Conservation (phyloP, 1,284 basidiomycete genomes). For the Tetrapyrgos nigripes region DNA sequence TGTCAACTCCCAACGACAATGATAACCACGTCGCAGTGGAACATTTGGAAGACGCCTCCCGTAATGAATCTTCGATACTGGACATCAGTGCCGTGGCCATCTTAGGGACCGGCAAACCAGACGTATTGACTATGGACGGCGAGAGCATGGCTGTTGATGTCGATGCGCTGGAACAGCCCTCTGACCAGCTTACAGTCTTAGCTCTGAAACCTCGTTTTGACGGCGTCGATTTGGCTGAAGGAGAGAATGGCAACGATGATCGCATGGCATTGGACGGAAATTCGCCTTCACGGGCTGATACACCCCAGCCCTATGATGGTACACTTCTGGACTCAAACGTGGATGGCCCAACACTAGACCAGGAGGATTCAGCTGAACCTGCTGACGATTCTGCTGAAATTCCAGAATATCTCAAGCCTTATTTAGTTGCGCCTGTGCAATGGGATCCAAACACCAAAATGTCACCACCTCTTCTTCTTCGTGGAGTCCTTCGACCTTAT, state of each 20-base stretch:
- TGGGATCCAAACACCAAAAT: slow-evolving; percentile 68
- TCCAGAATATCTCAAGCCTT: slow-evolving; percentile 68
- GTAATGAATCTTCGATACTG: neutral
- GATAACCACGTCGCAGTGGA: neutral
- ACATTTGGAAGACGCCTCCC: neutral
- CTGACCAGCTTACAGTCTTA: neutral
- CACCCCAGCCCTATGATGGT: neutral
- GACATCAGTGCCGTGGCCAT: too few relatives aligned
- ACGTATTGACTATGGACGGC: too few relatives aligned
- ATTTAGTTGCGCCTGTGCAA: slow-evolving; percentile 70
- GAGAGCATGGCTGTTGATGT: neutral
- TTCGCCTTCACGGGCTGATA: neutral
- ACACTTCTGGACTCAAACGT: neutral
- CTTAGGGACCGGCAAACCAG: too few relatives aligned
- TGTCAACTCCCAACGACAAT: neutral
- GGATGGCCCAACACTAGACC: slow-evolving; percentile 22
- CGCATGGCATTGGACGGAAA: neutral
- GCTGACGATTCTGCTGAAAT: slow-evolving; percentile 31
- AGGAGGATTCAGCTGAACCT: slow-evolving; percentile 24
- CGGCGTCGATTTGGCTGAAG: neutral
- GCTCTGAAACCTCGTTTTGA: neutral
- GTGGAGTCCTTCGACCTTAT: slow-evolving; percentile 91
- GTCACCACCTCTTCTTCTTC: slow-evolving; percentile 81
- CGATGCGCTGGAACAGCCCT: neutral
- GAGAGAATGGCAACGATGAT: neutral